These are phyloP conservation scores for Chlamydomonas urium DNA, from an alignment of 139 green algal genomes.

Conservation along the genomic window DNA sequence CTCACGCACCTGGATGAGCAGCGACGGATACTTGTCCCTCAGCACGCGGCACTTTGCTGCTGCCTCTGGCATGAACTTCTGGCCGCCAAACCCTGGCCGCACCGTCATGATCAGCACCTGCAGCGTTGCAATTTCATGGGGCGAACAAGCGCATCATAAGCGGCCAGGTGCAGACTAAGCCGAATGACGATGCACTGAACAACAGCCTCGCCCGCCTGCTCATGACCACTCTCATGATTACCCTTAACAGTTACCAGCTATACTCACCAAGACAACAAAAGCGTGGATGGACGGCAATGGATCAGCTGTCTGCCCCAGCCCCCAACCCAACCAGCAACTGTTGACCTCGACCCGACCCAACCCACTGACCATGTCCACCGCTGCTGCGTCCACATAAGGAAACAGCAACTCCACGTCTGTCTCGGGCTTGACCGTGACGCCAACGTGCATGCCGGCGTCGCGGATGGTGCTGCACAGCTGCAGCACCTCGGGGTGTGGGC, in stretches of 20 bases:
- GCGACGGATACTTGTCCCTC: slow-evolving; percentile 45
- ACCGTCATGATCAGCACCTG: slow-evolving; percentile 88
- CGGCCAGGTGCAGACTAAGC: too few relatives aligned
- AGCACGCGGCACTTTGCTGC: slow-evolving; percentile 64
- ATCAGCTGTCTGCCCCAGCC: too few relatives aligned
- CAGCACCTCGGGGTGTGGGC: slow-evolving; percentile 14
- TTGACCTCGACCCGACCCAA: too few relatives aligned
- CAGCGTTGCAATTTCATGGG: too few relatives aligned
- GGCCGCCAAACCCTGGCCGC: slow-evolving; percentile 89
- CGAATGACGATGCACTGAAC: too few relatives aligned
- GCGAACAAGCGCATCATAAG: too few relatives aligned
- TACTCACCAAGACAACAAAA: too few relatives aligned
- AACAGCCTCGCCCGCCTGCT: too few relatives aligned
- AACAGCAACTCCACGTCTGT: slow-evolving; percentile 69
- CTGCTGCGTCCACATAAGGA: slow-evolving; percentile 51
- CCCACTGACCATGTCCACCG: slow-evolving; percentile 61
- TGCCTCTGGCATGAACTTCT: slow-evolving; percentile 79
- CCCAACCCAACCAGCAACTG: too few relatives aligned
- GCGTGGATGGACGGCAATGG: too few relatives aligned
- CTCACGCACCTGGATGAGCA: slow-evolving; percentile 80
- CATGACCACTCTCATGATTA: too few relatives aligned
- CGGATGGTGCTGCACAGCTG: slow-evolving; percentile 10
- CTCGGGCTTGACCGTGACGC: slow-evolving; percentile 75
- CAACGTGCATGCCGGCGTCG: slow-evolving; percentile 70
- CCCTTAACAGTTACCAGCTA: too few relatives aligned